Evolutionary conservation across 176 grass and related monocot genomes (phyloP).

Genomic region (Triticum timopheevii): DNA sequence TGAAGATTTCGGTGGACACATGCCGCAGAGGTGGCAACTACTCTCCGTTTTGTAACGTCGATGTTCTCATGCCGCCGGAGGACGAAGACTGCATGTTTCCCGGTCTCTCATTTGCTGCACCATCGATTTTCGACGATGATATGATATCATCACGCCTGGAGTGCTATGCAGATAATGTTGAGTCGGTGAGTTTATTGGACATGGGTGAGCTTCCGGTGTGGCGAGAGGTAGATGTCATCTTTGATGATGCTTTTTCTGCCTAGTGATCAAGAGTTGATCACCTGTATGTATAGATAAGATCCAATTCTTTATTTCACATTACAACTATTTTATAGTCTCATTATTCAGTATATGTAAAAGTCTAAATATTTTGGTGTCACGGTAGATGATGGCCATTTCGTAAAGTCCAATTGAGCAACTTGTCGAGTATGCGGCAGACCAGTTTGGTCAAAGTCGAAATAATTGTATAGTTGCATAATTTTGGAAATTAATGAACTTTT

Average conservation of each 20-base stretch:
- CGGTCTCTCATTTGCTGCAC: slow-evolving; percentile 9
- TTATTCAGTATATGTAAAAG: not conserved
- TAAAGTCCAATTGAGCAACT: not conserved
- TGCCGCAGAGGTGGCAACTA: not conserved
- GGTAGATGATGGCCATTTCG: not conserved
- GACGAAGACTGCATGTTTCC: not conserved
- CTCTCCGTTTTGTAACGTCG: not conserved
- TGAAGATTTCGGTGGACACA: not conserved
- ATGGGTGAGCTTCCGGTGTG: slow-evolving; percentile 23
- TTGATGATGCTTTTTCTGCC: slow-evolving; percentile 7
- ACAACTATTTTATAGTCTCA: no score
- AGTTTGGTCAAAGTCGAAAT: not conserved
- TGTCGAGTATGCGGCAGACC: not conserved
- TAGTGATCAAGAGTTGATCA: not conserved
- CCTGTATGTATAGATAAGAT: not conserved
- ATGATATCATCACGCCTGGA: not conserved
- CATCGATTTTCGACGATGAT: not conserved
- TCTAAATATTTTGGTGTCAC: not conserved
- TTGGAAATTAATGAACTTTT: not conserved
- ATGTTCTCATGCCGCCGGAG: not conserved
- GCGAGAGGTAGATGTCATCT: slow-evolving; percentile 1
- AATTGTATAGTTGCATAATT: not conserved
- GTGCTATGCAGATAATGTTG: not conserved
- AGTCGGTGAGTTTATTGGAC: slow-evolving; percentile 18
- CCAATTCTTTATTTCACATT: not conserved